A percentile compares a stretch with the other conserved stretches of the same genome.
Conservation (phyloP, 116 monocot genomes). For the Phalaenopsis hybrid region DNA sequence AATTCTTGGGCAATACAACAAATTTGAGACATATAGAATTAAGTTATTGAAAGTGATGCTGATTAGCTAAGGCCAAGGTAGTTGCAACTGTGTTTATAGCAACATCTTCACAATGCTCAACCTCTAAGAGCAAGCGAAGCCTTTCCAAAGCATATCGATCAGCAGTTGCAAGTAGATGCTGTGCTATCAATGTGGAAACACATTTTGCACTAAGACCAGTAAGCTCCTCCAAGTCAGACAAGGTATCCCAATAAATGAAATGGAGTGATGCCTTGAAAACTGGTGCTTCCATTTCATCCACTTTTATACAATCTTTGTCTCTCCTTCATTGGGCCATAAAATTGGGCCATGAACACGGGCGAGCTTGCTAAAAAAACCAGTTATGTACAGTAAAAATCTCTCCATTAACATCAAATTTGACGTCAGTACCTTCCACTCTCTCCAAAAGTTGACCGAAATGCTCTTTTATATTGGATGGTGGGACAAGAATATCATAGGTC, state of each 20-base stretch:
- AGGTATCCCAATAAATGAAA: conserved; percentile 86
- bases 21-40: conserved; percentile 80
- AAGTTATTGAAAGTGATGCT: conserved; percentile 78
- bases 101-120: conserved; percentile 67
- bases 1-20: conserved; percentile 75
- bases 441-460: conserved; percentile 44
- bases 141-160: conserved; percentile 86
- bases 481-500: conserved; percentile 26
- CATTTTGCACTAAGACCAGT: conserved; percentile 68
- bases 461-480: conserved; percentile 35
- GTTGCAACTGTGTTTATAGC: conserved; percentile 89
- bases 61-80: conserved; percentile 84
- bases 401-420: conserved; percentile 52
- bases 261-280: conserved; percentile 80
- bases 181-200: conserved; percentile 83
- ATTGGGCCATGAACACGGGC: conserved; percentile 59
- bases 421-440: conserved; percentile 33
- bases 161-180: conserved; percentile 88
- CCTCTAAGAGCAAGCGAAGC: conserved; percentile 68
- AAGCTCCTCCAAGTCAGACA: conserved; percentile 88
- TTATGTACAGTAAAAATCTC: conserved; percentile 59
- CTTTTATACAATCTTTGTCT: conserved; percentile 29
- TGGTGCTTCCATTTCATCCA: conserved; percentile 57
- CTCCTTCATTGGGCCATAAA: conserved; percentile 53
- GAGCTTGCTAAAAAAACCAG: conserved; percentile 55